Percentiles rank a stretch among this genome's conserved stretches.
Conservation (phyloP, 306 rosid species). For the Glycine tomentella region DNA sequence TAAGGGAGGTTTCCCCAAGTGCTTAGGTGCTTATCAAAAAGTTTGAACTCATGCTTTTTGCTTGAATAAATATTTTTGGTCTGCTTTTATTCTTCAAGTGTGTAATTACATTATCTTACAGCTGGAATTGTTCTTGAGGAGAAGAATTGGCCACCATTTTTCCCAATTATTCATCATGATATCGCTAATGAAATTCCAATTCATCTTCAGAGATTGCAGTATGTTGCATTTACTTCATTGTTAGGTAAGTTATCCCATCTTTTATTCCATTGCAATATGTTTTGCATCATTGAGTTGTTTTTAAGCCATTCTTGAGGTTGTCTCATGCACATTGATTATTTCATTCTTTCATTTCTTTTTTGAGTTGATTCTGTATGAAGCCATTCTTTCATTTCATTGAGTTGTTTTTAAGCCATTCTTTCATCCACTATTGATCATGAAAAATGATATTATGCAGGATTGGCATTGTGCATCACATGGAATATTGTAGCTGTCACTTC, state of each 20-base stretch:
- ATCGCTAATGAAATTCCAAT: conserved; percentile 89
- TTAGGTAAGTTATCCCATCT: conserved; percentile 65
- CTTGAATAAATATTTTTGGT: conserved; percentile 30
- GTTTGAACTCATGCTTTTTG: conserved; percentile 30
- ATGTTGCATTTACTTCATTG: conserved; percentile 87
- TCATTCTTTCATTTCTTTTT: conserved; percentile 12
- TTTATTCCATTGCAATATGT: neutral
- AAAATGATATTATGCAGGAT: conserved; percentile 57
- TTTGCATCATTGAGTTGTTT: conserved; percentile 6
- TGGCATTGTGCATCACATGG: conserved; percentile 84
- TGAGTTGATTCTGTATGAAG: neutral
- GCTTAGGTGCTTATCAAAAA: neutral
- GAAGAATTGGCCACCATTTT: conserved; percentile 99
- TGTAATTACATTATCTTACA: conserved; percentile 58
- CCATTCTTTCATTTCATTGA: no score
- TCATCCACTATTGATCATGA: no score
- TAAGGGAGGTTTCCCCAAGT: neutral
- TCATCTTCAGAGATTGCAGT: conserved; percentile 85
- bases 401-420: no score
- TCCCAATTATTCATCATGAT: conserved; percentile 97
- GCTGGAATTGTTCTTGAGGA: conserved; percentile 94
- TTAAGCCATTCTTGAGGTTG: conserved; percentile 1
- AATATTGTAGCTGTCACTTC: conserved; percentile 81
- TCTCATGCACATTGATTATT: conserved; percentile 1
- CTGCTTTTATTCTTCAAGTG: conserved; percentile 10